A percentile compares a stretch with the other conserved stretches of the same genome.
phyloP scores from a whole-genome alignment of 352 stramenopile genomes.

The Elongisporangium undulatum region DNA sequence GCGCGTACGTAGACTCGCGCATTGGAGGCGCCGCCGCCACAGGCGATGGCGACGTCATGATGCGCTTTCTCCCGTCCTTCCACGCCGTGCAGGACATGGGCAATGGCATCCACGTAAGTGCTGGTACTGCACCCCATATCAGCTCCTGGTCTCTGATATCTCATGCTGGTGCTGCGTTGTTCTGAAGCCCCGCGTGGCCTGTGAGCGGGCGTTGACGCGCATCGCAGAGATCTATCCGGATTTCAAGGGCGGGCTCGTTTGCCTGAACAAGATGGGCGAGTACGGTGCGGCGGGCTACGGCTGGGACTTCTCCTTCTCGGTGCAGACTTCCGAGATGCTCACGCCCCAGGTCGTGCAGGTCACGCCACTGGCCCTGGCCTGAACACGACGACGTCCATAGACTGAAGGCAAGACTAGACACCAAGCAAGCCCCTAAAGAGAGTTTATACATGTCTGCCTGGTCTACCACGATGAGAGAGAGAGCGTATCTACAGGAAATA shows the following conservation, averaged over 20 bases:
- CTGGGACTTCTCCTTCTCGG: slow-evolving; percentile 68
- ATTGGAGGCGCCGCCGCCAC: slow-evolving; percentile 83
- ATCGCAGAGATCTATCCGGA: slow-evolving; percentile 51
- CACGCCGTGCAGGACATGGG: slow-evolving; percentile 81
- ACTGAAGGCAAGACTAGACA: background rate
- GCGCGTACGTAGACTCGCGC: slow-evolving; percentile 82
- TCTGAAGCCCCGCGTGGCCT: slow-evolving; percentile 51
- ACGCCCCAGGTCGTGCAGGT: slow-evolving; percentile 51
- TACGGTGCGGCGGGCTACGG: slow-evolving; percentile 71
- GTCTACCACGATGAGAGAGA: slow-evolving; percentile 1
- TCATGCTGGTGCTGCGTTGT: background rate
- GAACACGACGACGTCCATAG: background rate
- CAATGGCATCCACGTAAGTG: slow-evolving; percentile 59
- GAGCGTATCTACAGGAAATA: slow-evolving; percentile 76
- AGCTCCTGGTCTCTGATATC: background rate
- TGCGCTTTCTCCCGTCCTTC: slow-evolving; percentile 88
- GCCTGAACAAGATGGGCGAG: slow-evolving; percentile 63
- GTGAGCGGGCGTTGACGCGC: slow-evolving; percentile 39
- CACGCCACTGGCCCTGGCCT: slow-evolving; percentile 21
- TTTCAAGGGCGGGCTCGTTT: slow-evolving; percentile 80
- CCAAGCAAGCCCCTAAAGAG: background rate
- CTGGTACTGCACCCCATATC: background rate
- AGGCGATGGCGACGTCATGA: slow-evolving; percentile 90
- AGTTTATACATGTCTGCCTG: slow-evolving; percentile 5
- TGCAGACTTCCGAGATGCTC: slow-evolving; percentile 57